These are phyloP conservation scores for Mycena indigotica DNA, from an alignment of 768 basidiomycete genomes.

Conservation along the genomic window DNA sequence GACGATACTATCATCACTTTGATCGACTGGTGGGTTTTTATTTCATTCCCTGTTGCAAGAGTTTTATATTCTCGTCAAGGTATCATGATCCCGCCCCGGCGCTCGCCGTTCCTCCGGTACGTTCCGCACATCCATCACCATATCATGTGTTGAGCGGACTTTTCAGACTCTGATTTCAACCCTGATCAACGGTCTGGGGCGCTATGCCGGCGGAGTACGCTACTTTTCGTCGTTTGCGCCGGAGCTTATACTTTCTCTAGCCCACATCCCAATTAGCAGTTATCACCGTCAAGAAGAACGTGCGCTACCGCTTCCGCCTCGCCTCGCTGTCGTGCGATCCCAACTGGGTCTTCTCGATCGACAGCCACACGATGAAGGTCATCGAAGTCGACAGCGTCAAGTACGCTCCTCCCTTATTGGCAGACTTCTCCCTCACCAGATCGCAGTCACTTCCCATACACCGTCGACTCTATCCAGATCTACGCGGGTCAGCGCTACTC, in stretches of 20 bases:
- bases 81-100: not conserved
- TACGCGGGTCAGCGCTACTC: conserved; percentile 40
- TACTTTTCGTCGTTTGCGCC: conserved; percentile 21
- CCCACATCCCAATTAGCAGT: conserved; percentile 34
- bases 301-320: conserved; percentile 41
- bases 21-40: not conserved
- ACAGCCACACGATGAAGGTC: conserved; percentile 32
- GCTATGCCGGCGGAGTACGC: conserved; percentile 31
- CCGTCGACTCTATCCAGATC: conserved; percentile 22
- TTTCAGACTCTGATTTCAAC: conserved; percentile 26
- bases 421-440: too few relatives aligned
- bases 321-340: conserved; percentile 18
- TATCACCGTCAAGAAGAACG: conserved; percentile 30
- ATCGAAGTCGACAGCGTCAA: conserved; percentile 40
- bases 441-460: not conserved
- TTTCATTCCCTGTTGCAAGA: too few relatives aligned
- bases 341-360: conserved; percentile 17
- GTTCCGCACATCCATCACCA: not conserved
- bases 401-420: conserved; percentile 28
- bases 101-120: not conserved
- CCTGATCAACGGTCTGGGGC: conserved; percentile 42
- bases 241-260: conserved; percentile 27
- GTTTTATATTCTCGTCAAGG: too few relatives aligned
- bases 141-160: not conserved
- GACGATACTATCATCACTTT: not conserved